These are phyloP conservation scores for Laburnicola sp. DNA, from an alignment of 2,329 filamentous ascomycete genomes.

Conservation along the genomic window DNA sequence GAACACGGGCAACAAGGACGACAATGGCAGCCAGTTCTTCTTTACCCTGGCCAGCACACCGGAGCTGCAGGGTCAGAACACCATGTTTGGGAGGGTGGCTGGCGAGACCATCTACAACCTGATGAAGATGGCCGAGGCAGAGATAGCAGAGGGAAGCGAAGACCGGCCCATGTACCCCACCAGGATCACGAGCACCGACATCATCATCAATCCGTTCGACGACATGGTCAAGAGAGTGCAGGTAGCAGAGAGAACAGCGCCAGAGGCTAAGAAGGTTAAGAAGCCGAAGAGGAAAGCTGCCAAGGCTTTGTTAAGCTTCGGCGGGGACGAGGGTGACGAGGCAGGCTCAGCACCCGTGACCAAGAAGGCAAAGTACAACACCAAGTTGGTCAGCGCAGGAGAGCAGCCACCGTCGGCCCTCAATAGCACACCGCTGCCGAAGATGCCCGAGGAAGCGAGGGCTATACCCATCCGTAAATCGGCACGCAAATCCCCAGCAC, in stretches of 20 bases:
- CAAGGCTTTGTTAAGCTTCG: slow-evolving; percentile 79
- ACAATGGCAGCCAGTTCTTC: slow-evolving; percentile 97
- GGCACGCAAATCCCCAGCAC: slow-evolving; percentile 27
- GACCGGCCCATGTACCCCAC: slow-evolving; percentile 86
- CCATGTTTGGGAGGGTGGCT: slow-evolving; percentile 86
- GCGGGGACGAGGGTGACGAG: slow-evolving; percentile 62
- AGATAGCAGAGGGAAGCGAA: slow-evolving; percentile 72
- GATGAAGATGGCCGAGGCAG: slow-evolving; percentile 87
- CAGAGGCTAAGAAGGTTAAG: slow-evolving; percentile 51
- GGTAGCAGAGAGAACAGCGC: slow-evolving; percentile 55
- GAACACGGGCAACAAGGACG: slow-evolving; percentile 74
- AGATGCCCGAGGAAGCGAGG: slow-evolving; percentile 23
- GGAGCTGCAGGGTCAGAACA: slow-evolving; percentile 87
- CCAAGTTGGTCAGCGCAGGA: slow-evolving; percentile 64
- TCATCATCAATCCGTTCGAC: slow-evolving; percentile 79
- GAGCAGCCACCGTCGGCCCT: slow-evolving; percentile 48
- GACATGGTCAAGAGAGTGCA: slow-evolving; percentile 74
- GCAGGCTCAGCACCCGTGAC: slow-evolving; percentile 60
- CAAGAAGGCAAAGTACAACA: slow-evolving; percentile 80
- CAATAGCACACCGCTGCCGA: slow-evolving; percentile 23
- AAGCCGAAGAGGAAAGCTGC: slow-evolving; percentile 70
- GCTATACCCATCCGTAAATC: slow-evolving; percentile 41
- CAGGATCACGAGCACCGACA: slow-evolving; percentile 73
- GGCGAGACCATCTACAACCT: slow-evolving; percentile 97
- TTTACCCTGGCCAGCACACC: slow-evolving; percentile 82